Evolutionary conservation across 78 protist species (phyloP), one percentile per base, ranked within the genome.

Genomic region (Dictyostelium capitatum): DNA sequence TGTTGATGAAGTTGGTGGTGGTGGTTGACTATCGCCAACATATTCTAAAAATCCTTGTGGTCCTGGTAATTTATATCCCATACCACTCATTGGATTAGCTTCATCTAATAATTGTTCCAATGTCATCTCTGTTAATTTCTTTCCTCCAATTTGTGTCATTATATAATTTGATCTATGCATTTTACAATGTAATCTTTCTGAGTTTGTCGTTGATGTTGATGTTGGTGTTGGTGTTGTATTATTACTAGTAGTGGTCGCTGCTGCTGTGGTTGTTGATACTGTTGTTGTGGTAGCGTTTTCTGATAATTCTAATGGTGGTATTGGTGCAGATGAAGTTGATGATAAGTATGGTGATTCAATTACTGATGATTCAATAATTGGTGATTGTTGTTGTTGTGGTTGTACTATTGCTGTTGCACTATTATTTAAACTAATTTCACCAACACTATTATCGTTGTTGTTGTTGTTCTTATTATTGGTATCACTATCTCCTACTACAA

Each of bases 21-120:
- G 37, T 50, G 70, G 50, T 37, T 9, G 28, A 9, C 50, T 28
- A 19, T 48, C 75, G 50, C 59, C 46, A n/a, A 56, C 73, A 65
- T 77, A 87, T 19, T 53, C 43, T 12, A 87, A 70, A 77, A 87
- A 87, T 19, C 93, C 93, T 56, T 87, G 93, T 57, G 93, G 93
- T 15, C 93, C 93, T 20, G 93, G 93, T 0, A 41, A 46, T 17
- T 47, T 56, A 54, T 19, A 83, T 25, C 91, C 91, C 91, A 83
- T 83, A 15, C 91, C 91, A 50, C 30, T 64, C 14, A 48, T 48
- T 17, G 83, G 78, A 65, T 87, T 56, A 23, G 19, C 69, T 50
- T 87, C 93, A n/a, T 64, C 82, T 11, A 87, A 62, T 10, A 87
- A 23, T 19, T 87, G 54, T 25, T 70, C 70, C 3, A 77, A 28